phyloP scores from a whole-genome alignment of 495 filamentous ascomycete genomes.

The Penicillium subrubescens region DNA sequence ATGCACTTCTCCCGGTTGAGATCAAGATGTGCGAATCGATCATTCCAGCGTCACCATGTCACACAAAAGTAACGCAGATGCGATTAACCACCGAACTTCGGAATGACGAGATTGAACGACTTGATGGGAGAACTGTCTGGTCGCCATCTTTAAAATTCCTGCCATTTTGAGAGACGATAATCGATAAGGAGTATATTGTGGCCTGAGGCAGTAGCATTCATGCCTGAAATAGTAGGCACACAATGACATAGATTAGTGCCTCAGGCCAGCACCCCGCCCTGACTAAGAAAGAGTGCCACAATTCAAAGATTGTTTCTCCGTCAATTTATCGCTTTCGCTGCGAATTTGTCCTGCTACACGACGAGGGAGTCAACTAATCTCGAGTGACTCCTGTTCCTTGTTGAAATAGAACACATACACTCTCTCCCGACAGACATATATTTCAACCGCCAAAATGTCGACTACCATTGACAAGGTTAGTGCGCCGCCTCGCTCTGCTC shows the following conservation, averaged over 20 bases:
- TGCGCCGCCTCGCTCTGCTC: conserved; percentile 17
- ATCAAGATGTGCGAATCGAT: not conserved
- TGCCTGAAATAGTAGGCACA: conserved; percentile 9
- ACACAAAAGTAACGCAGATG: not conserved
- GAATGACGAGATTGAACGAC: conserved; percentile 9
- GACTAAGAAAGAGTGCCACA: conserved; percentile 36
- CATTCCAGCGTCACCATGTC: not conserved
- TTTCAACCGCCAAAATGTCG: conserved; percentile 68
- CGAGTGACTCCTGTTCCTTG: conserved; percentile 5
- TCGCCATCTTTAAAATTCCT: conserved; percentile 4
- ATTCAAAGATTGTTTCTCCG: conserved; percentile 37
- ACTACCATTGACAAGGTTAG: conserved; percentile 94
- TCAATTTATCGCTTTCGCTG: conserved; percentile 20
- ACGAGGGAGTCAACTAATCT: conserved; percentile 14
- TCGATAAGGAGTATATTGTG: conserved; percentile 15
- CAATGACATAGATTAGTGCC: conserved; percentile 33
- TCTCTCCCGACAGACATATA: conserved; percentile 19
- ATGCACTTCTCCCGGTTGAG: not conserved
- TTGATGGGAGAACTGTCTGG: not conserved
- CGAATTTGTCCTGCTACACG: conserved; percentile 10
- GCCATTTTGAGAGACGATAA: conserved; percentile 22
- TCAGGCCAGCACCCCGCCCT: conserved; percentile 36
- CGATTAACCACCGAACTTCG: conserved; percentile 1
- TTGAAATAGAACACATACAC: not conserved
- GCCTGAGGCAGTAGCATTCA: conserved; percentile 4